Percentiles rank a stretch among this genome's conserved stretches.
phyloP scores from a whole-genome alignment of 2,329 filamentous ascomycete genomes.

The Colletotrichum gigasporum region DNA sequence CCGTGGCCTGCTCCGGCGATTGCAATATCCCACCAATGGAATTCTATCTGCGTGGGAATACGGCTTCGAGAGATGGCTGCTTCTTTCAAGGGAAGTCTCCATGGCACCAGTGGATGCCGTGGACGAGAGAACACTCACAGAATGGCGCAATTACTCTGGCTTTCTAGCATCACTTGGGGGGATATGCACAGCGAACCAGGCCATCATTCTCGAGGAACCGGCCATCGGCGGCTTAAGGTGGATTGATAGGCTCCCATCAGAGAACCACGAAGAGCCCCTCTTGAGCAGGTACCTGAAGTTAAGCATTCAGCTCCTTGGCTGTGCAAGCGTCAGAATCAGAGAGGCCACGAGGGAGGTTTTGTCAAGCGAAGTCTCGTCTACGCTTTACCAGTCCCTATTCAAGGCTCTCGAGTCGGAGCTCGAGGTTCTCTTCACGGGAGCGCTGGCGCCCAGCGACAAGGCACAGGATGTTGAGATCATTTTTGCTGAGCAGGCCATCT shows the following conservation, averaged over 20 bases:
- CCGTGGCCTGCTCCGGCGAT: constrained; percentile 65
- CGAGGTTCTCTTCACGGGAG: constrained; percentile 68
- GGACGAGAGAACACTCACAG: constrained; percentile 65
- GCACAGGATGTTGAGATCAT: constrained; percentile 69
- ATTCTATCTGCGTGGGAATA: constrained; percentile 74
- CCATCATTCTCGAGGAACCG: constrained; percentile 66
- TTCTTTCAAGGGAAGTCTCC: constrained; percentile 70
- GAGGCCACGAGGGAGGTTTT: constrained; percentile 74
- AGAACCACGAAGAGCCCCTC: constrained; percentile 68
- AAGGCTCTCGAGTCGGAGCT: constrained; percentile 72
- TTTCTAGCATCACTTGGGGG: constrained; percentile 75
- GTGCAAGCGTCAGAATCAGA: constrained; percentile 69
- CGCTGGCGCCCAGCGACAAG: constrained; percentile 59
- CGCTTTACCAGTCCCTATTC: constrained; percentile 70
- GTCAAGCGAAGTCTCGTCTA: constrained; percentile 70
- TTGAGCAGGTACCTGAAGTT: constrained; percentile 69
- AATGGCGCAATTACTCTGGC: constrained; percentile 76
- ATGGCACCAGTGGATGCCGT: constrained; percentile 59
- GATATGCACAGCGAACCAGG: constrained; percentile 70
- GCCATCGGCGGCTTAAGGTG: constrained; percentile 66
- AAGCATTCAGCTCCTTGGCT: constrained; percentile 72
- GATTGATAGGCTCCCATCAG: constrained; percentile 70
- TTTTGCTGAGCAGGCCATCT: constrained; percentile 74
- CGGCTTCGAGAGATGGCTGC: constrained; percentile 72
- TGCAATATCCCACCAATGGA: constrained; percentile 71